Percentiles rank a stretch among this genome's conserved stretches.
Conservation (phyloP, 345 rosid genomes). For the Populus nigra region DNA sequence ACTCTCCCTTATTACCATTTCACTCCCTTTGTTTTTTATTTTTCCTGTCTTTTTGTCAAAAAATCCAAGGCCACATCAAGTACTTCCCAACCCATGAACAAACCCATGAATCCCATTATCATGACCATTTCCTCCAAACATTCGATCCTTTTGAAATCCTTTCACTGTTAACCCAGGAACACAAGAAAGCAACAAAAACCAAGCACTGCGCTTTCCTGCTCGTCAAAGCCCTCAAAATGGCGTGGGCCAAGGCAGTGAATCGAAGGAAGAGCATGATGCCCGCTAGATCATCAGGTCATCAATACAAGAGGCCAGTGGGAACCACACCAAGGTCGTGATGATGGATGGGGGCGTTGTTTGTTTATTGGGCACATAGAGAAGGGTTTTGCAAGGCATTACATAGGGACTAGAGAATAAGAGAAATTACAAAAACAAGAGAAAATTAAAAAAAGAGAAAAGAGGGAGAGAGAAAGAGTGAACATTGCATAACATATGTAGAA, state of each 20-base stretch:
- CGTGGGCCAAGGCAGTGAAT: background rate
- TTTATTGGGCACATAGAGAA: background rate
- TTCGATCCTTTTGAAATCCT: too few relatives aligned
- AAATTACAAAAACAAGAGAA: background rate
- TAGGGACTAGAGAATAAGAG: slow-evolving; percentile 21
- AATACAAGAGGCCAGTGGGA: slow-evolving; percentile 16
- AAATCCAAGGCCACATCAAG: slow-evolving; percentile 10
- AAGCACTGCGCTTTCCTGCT: background rate
- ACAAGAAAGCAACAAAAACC: background rate
- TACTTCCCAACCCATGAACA: slow-evolving; percentile 14
- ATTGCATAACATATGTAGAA: slow-evolving; percentile 28
- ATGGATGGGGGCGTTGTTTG: background rate
- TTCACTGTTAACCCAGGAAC: background rate
- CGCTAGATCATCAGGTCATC: slow-evolving; percentile 13
- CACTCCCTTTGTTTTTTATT: background rate
- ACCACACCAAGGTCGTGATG: background rate
- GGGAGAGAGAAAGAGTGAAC: slow-evolving; percentile 11
- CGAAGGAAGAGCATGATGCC: background rate
- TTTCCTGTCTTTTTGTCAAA: background rate
- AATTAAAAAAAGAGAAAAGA: background rate
- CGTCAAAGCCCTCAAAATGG: background rate
- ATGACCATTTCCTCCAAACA: background rate
- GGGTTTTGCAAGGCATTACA: slow-evolving; percentile 13
- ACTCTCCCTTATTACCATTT: background rate
- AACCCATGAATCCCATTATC: slow-evolving; percentile 6